phyloP scores from a whole-genome alignment of 2,329 filamentous ascomycete genomes.

The Monilinia laxa region DNA sequence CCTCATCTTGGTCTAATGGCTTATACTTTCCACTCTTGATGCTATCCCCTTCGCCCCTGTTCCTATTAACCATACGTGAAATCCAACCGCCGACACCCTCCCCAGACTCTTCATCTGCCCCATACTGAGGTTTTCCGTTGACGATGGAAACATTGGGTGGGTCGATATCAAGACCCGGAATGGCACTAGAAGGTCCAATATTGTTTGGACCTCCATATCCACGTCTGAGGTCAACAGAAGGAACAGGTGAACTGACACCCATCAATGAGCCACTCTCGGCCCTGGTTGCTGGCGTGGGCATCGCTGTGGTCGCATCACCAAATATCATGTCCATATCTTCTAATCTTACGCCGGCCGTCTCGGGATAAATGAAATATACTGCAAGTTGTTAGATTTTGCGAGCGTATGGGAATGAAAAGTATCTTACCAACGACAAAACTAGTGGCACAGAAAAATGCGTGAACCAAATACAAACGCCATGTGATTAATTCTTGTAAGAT shows the following conservation, averaged over 20 bases:
- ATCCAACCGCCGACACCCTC: constrained; percentile 70
- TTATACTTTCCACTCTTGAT: constrained; percentile 38
- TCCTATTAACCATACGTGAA: constrained; percentile 60
- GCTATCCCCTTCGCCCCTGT: constrained; percentile 43
- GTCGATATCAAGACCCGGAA: constrained; percentile 80
- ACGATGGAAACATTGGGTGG: constrained; percentile 62
- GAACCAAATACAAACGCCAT: constrained; percentile 91
- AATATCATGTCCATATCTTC: constrained; percentile 97
- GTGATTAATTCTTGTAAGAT: constrained; percentile 87
- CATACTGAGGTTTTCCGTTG: constrained; percentile 50
- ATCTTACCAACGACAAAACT: constrained; percentile 93
- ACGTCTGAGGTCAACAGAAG: constrained; percentile 70
- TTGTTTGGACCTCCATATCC: constrained; percentile 41
- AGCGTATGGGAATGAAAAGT: background rate
- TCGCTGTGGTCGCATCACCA: constrained; percentile 83
- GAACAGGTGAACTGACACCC: constrained; percentile 73
- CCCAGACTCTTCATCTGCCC: constrained; percentile 38
- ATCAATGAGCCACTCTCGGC: constrained; percentile 83
- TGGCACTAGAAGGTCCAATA: constrained; percentile 63
- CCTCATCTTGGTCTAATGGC: constrained; percentile 48
- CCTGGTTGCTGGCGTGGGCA: constrained; percentile 73
- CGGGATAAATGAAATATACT: constrained; percentile 98
- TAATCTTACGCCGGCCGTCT: constrained; percentile 90
- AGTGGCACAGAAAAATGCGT: constrained; percentile 93
- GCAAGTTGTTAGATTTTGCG: constrained; percentile 20